A percentile compares a stretch with the other conserved stretches of the same genome.
These are phyloP conservation scores for Aureobasidium sp. DNA, from an alignment of 2,329 filamentous ascomycete species.

Conservation along the genomic window DNA sequence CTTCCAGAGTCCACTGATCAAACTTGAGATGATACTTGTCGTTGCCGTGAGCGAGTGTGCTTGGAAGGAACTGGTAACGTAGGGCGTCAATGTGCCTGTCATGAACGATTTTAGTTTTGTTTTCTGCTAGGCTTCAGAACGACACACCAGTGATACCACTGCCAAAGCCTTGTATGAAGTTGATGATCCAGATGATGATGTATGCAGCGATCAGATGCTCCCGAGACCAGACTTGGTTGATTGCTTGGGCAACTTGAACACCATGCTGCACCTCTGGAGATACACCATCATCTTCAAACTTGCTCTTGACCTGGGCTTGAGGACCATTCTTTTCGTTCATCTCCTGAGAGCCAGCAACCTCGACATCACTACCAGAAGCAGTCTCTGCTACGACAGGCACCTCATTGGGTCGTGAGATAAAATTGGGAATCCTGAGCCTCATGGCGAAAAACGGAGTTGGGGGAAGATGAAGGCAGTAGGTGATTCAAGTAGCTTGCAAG, in stretches of 20 bases:
- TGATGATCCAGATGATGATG: slow-evolving; percentile 52
- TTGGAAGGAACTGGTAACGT: slow-evolving; percentile 43
- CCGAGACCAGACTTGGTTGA: slow-evolving; percentile 45
- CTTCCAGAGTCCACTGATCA: slow-evolving; percentile 41
- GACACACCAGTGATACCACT: slow-evolving; percentile 40
- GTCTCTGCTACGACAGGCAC: slow-evolving; percentile 4
- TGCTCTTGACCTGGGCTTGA: background rate
- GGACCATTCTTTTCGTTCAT: slow-evolving; percentile 10
- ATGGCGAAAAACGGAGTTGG: slow-evolving; percentile 2
- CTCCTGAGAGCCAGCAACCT: slow-evolving; percentile 6
- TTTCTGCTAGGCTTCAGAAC: background rate
- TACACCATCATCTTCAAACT: background rate
- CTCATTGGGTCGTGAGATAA: background rate
- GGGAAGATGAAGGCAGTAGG: background rate
- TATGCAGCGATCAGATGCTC: slow-evolving; percentile 41
- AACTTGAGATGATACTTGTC: slow-evolving; percentile 38
- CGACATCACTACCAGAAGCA: slow-evolving; percentile 18
- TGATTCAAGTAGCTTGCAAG: slow-evolving; percentile 14
- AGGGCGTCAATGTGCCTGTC: slow-evolving; percentile 36
- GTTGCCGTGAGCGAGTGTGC: slow-evolving; percentile 40
- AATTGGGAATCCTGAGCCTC: slow-evolving; percentile 20
- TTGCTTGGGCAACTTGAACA: slow-evolving; percentile 44
- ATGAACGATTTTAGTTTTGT: background rate
- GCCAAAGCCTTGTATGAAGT: slow-evolving; percentile 55
- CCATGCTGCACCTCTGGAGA: slow-evolving; percentile 37